A percentile compares a stretch with the other conserved stretches of the same genome.
Conservation (phyloP, 2,329 filamentous ascomycete species). For the Daldinia sp. region DNA sequence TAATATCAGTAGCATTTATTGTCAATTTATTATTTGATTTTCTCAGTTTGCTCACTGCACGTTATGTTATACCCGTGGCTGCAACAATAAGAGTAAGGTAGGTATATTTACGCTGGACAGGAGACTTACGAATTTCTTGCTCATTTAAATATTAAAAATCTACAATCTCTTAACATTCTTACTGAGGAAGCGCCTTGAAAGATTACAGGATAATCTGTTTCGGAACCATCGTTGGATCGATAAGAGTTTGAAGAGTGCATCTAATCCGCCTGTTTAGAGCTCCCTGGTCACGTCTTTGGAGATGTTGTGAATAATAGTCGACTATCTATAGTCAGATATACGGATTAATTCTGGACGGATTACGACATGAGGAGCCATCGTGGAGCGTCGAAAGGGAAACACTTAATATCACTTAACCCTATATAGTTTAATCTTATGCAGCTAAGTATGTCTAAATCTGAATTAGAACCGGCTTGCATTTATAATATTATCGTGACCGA, state of each 20-base stretch:
- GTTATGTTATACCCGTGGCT: not conserved
- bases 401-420: not conserved
- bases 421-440: conserved; percentile 10
- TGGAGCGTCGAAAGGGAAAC: not conserved
- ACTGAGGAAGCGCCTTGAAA: not conserved
- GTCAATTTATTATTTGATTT: too few relatives aligned
- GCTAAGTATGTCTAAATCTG: not conserved
- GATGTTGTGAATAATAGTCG: not conserved
- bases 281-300: not conserved
- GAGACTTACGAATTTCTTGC: not conserved
- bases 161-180: not conserved
- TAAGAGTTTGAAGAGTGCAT: not conserved
- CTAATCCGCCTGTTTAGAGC: not conserved
- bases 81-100: not conserved
- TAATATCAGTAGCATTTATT: not conserved
- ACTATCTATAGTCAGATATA: not conserved
- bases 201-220: not conserved
- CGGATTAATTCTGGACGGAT: not conserved
- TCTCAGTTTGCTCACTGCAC: not conserved
- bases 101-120: not conserved
- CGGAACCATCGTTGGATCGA: not conserved
- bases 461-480: not conserved
- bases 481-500: not conserved
- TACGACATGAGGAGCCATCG: not conserved
- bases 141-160: not conserved